Evolutionary conservation across 1,139 yeast species (phyloP).

Genomic region (Diutina pseudorugosa): DNA sequence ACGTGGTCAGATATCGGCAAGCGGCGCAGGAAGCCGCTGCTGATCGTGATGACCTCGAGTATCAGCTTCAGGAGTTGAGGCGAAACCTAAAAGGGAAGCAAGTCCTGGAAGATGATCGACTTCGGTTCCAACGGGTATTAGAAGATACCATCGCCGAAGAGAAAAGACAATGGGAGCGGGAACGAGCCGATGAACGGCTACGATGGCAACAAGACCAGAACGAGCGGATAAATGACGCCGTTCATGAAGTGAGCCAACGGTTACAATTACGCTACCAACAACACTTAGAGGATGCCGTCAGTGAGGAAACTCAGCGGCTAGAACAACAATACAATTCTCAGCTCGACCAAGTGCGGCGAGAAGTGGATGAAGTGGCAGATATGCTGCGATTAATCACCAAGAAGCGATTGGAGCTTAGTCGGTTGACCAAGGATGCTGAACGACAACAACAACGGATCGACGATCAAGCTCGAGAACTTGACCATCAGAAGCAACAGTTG

Average conservation of each 20-base stretch:
- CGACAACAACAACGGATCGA: background rate
- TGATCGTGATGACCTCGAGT: background rate
- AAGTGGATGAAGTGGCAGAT: background rate
- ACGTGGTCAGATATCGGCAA: background rate
- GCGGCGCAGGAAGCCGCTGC: background rate
- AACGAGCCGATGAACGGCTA: background rate
- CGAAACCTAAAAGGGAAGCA: background rate
- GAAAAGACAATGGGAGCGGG: background rate
- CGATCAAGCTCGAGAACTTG: background rate
- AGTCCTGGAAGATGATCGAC: background rate
- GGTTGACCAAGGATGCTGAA: background rate
- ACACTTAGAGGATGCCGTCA: background rate
- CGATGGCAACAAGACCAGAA: background rate
- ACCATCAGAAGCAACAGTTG: background rate
- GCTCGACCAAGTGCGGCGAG: background rate
- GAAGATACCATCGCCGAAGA: background rate
- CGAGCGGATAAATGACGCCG: background rate
- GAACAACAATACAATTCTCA: background rate
- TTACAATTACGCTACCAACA: background rate
- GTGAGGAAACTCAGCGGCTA: background rate
- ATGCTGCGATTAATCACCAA: background rate
- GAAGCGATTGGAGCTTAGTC: background rate
- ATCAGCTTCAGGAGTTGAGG: background rate
- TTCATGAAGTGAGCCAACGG: background rate
- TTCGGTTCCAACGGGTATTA: background rate